Base-by-base conservation (phyloP, 169 alveolate species). In the Cryptosporidium ryanae region DNA sequence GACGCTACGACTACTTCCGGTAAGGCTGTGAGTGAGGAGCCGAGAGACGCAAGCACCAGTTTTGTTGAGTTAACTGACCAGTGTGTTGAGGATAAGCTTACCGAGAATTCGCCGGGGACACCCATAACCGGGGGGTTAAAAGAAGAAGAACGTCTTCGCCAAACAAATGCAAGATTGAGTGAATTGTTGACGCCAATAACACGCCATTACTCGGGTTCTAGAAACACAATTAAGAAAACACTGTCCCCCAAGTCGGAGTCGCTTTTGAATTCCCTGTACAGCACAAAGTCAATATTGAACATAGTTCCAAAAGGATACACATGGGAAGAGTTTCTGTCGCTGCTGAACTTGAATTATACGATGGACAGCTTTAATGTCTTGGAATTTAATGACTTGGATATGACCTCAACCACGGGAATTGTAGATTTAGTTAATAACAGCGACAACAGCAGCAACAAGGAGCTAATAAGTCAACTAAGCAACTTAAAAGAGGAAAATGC, bases 231-330 rank as follows among this genome's bases (percentile, higher is more conserved):
- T 18, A n/a, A 52, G 2, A 17, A 76, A 34, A 59, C 38, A 27
- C 61, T 55, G 27, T 38, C 87, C 2, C 87, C 87, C 10, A 43
- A 46, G 13, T 59, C 87, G 18, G 71, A 34, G 8, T 7, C 87
- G 23, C 63, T 76, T 7, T 34, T 76, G 59, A 52, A 68, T 21
- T 68, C 66, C 15, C n/a, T 68, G 29, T 50, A 68, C 17, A 68
- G 34, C 10, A 49, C 83, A 12, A 68, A 68, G 27, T 59, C 87
- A 5, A 76, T 76, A 55, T 59, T 59, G 29, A 61, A 76, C 59
- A 76, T 61, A 38, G 48, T 46, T 18, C 87, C 87, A 38, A 67
- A 76, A 31, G 87, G 87, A 6, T 76, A 76, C 59, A 76, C 87
- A 57, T 76, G 87, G 87, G 76, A 76, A 2, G 87, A 76, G n/a